Base-by-base conservation (phyloP, 768 basidiomycete species). In the Mycena galericulata region DNA sequence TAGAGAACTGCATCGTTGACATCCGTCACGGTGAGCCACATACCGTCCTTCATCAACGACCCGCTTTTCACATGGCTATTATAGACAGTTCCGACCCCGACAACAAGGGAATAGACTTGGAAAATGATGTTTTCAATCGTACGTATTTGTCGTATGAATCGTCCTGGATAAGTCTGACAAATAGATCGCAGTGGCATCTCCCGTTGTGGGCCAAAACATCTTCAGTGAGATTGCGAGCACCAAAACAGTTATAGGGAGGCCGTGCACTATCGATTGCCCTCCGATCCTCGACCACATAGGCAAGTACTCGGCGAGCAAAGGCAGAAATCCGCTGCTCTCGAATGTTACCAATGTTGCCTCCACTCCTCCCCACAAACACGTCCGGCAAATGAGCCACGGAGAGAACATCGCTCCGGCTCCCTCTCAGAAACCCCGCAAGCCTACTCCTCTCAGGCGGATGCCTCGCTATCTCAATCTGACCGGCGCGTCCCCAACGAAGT, bases 341-440 rank as follows among this genome's bases (percentile, higher is more conserved):
- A 30, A 49, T 20, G 65, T 55, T 22, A 58, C 64, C 7, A 70
- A 70, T 34, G 43, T 36, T 29, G 55, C 26, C 30, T 59, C 46
- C 38, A 6, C 49, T 51, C 38, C 20, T 46, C 45, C 45, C n/a
- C 18, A 49, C 9, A 15, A 12, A 27, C 41, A 51, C 26, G 11
- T 40, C 22, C 36, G 27, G 14, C 17, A 34, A 40, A 49, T 53
- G 55, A 14, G 9, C 24, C 34, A 32, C 41, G 22, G 34, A 14
- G 63, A 66, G 58, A 70, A 57, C 54, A 22, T 15, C 47, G 26
- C 55, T n/a, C 34, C 34, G 34, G 14, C 34, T 36, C 34, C 14
- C 22, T 18, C 49, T 24, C 24, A 26, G 24, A 7, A 10, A 24
- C 22, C 49, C 27, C 49, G 49, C 49, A 50, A 50, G 49, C 49